phyloP scores from a whole-genome alignment of 2,329 filamentous ascomycete species.

The Scytalidium sp. region DNA sequence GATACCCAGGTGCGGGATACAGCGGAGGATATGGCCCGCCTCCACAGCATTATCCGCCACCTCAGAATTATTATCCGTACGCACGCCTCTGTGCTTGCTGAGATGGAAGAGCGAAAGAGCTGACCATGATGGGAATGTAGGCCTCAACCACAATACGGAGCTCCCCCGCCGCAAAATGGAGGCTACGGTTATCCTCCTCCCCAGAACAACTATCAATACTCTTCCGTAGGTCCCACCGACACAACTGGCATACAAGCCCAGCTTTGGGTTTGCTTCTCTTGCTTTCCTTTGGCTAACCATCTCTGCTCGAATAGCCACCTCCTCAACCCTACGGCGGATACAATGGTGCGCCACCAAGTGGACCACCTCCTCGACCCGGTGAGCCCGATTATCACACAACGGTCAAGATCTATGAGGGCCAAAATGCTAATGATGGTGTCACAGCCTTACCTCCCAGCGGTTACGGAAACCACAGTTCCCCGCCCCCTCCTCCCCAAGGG shows the following conservation, averaged over 20 bases:
- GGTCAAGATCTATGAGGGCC: background rate
- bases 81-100: constrained; percentile 25
- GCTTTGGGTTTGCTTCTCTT: background rate
- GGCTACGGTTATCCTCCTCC: constrained; percentile 45
- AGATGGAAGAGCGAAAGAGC: constrained; percentile 24
- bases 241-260: too few species aligned
- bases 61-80: constrained; percentile 49
- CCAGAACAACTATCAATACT: constrained; percentile 33
- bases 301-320: constrained; percentile 28
- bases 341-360: constrained; percentile 27
- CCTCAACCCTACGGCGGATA: constrained; percentile 47
- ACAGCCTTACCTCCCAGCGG: constrained; percentile 46
- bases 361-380: constrained; percentile 50
- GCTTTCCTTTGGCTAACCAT: background rate
- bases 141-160: constrained; percentile 23
- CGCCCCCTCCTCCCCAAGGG: constrained; percentile 62
- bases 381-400: constrained; percentile 7
- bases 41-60: constrained; percentile 40
- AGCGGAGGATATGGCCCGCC: constrained; percentile 40
- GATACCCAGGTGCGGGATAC: constrained; percentile 56
- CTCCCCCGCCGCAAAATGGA: constrained; percentile 27
- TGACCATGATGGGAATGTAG: constrained; percentile 19
- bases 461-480: constrained; percentile 55
- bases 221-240: constrained; percentile 20
- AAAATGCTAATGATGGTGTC: background rate